These are phyloP conservation scores for Lactifluus piperatus DNA, from an alignment of 768 basidiomycete genomes.

Conservation along the genomic window DNA sequence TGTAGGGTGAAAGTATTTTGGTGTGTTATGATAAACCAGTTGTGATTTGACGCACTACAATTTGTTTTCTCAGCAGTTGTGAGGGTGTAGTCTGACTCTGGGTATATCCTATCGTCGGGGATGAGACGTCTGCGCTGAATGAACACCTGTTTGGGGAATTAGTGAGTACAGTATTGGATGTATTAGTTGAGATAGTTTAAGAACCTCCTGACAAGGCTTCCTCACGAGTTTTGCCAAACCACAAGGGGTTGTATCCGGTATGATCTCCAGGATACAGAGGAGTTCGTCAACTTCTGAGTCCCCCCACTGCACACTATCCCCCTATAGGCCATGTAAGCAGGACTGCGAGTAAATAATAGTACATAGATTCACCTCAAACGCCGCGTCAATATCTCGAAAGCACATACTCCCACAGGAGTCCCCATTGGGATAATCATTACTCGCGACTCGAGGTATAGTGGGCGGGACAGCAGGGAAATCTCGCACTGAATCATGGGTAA, in stretches of 20 bases:
- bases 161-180: not conserved
- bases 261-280: slow-evolving; percentile 12
- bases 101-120: slow-evolving; percentile 5
- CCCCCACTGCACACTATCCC: slow-evolving; percentile 1
- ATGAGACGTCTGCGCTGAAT: slow-evolving; percentile 8
- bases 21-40: not conserved
- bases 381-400: slow-evolving; percentile 1
- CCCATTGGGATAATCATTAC: slow-evolving; percentile 1
- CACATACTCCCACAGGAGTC: not conserved
- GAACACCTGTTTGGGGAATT: not conserved
- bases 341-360: not conserved
- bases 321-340: not conserved
- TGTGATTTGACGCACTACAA: not conserved
- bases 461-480: not conserved
- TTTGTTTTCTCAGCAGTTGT: not conserved
- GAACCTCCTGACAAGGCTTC: slow-evolving; percentile 16
- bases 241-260: slow-evolving; percentile 15
- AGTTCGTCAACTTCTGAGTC: slow-evolving; percentile 11
- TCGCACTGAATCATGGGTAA: not conserved
- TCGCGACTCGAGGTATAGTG: slow-evolving; percentile 1
- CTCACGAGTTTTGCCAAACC: slow-evolving; percentile 16
- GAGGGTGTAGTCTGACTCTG: not conserved
- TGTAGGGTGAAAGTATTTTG: not conserved
- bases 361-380: not conserved
- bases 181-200: not conserved